Evolutionary conservation across 139 green algal genomes (phyloP).

Genomic region (Chlorella sp.): DNA sequence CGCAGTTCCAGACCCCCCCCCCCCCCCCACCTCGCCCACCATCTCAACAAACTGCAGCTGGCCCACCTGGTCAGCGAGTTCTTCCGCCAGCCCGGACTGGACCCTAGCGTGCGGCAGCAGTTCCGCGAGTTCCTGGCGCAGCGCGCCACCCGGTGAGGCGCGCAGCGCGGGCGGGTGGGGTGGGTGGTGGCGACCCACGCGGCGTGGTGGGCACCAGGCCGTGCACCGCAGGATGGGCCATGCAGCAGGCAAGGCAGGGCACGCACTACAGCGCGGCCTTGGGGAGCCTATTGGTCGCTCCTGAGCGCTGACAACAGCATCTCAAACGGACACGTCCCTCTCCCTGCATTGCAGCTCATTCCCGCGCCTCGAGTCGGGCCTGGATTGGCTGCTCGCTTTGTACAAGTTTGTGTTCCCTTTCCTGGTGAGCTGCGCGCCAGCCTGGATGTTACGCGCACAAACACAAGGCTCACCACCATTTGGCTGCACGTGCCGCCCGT

Average conservation of each 20-base stretch:
- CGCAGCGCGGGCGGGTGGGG: not conserved
- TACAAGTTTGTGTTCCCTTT: constrained; percentile 51
- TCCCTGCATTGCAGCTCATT: not conserved
- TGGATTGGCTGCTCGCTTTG: constrained; percentile 41
- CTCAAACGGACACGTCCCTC: not conserved
- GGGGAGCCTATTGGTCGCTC: not conserved
- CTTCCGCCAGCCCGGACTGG: constrained; percentile 8
- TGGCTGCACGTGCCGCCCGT: too few species aligned
- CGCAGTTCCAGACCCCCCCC: too few species aligned
- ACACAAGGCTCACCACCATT: too few species aligned
- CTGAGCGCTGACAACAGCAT: too few species aligned
- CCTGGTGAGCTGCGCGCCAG: constrained; percentile 12
- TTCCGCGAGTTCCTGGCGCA: constrained; percentile 27
- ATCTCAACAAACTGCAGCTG: too few species aligned
- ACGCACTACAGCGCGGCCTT: not conserved
- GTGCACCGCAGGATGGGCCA: not conserved
- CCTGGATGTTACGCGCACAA: not conserved
- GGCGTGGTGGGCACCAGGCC: not conserved
- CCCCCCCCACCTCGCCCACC: too few species aligned
- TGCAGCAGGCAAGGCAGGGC: not conserved
- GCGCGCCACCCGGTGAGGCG: constrained; percentile 13
- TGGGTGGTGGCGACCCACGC: not conserved
- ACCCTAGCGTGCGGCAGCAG: constrained; percentile 1
- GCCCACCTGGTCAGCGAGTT: constrained; percentile 32
- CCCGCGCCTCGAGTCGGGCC: constrained; percentile 24